Evolutionary conservation across 352 stramenopile genomes (phyloP).

Genomic region (Thalassiosira livingstoniorum): DNA sequence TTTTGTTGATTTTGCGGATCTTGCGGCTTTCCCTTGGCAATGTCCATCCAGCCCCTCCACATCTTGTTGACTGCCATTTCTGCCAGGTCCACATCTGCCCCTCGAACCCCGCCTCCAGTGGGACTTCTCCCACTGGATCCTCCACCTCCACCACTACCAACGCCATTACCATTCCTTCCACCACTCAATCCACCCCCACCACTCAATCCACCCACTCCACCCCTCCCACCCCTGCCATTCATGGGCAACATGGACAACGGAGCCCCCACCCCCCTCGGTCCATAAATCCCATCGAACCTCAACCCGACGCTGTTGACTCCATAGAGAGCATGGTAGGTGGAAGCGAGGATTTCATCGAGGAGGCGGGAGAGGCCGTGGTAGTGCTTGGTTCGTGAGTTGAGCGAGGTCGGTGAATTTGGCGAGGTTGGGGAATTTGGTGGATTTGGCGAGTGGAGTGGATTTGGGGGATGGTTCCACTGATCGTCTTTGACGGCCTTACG

Average conservation of each 20-base stretch:
- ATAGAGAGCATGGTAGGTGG: constrained; percentile 63
- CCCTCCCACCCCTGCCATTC: constrained; percentile 26
- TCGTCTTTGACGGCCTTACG: not conserved
- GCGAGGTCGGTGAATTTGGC: too few relatives aligned
- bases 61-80: constrained; percentile 51
- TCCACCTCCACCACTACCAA: too few relatives aligned
- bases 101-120: constrained; percentile 26
- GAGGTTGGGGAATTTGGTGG: too few relatives aligned
- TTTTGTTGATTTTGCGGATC: not conserved
- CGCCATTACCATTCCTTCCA: constrained; percentile 42
- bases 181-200: too few relatives aligned
- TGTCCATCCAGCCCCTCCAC: constrained; percentile 42
- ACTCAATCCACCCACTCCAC: too few relatives aligned
- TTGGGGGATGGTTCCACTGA: not conserved
- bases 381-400: too few relatives aligned
- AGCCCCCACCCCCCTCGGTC: constrained; percentile 65
- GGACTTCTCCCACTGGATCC: constrained; percentile 30
- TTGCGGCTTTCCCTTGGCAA: constrained; percentile 9
- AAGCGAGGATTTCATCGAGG: constrained; percentile 75
- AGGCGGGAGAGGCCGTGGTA: constrained; percentile 50
- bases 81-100: constrained; percentile 52
- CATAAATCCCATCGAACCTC: constrained; percentile 72
- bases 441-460: too few relatives aligned
- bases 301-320: constrained; percentile 64
- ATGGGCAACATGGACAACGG: constrained; percentile 48